Evolutionary conservation across 2,329 filamentous ascomycete genomes (phyloP), one percentile per base, ranked within the genome.

Genomic region (Fusarium tanahbumbuense): DNA sequence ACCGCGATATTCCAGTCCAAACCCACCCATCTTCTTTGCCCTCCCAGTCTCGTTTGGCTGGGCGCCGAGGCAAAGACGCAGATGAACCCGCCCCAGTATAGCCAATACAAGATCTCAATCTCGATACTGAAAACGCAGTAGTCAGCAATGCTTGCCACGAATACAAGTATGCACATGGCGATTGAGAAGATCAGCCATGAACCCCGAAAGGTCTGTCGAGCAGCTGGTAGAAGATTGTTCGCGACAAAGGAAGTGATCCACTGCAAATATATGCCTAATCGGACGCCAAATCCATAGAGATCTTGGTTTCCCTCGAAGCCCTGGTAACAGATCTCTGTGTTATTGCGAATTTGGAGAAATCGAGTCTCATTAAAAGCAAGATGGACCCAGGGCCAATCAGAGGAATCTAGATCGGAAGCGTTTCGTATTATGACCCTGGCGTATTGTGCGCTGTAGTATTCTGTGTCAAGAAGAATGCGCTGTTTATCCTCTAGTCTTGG

Each of bases 241-340:
- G 32, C 11, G 5, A 37, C 2, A 0, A 37, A 1, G 4, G 32
- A 2, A 0, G 5, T 4, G 32, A n/a, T 6, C 32, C 32, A 37
- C 1, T 37, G 32, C 9, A 37, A 2, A 37, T 37, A 37, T 10
- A n/a, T 37, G 32, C 32, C 1, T 37, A 37, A 1, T 18, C 32
- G 32, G 16, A 37, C 32, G 1, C 32, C 32, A 0, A 37, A 3
- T 11, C 32, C 32, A 6, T 37, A 37, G 6, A 37, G 32, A 2
- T 37, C 32, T 2, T 6, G 32, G 5, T 37, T 37, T 1, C 32
- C 32, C 16, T 37, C 32, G 5, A 37, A 37, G 1, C 32, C 32
- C 1, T n/a, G 32, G 0, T 11, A 37, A 6, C 32, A 37, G 0
- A 37, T 10, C 1, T 11, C 0, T 6, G 2, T 2, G 3, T 37